Conservation (phyloP, 441 rosid species). For the Erodium trifolium region DNA sequence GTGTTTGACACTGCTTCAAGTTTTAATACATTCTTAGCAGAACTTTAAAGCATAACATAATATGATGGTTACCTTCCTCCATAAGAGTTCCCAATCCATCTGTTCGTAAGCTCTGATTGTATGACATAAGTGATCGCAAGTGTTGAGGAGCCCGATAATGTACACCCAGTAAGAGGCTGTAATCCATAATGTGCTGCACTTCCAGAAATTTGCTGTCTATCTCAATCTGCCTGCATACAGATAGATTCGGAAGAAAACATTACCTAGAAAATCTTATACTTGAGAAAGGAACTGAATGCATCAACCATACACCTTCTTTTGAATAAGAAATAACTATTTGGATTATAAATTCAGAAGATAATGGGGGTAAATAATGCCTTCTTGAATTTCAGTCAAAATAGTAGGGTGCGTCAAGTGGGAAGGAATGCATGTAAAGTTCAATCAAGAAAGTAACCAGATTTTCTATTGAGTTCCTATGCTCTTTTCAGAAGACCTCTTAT, state of each 20-base stretch:
- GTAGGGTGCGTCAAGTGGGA: too few relatives aligned
- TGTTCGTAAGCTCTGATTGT: slow-evolving; percentile 32
- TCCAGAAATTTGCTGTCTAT: slow-evolving; percentile 81
- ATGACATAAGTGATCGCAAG: slow-evolving; percentile 42
- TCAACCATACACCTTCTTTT: not conserved
- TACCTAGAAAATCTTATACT: not conserved
- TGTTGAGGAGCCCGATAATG: slow-evolving; percentile 98
- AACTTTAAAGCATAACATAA: slow-evolving; percentile 5
- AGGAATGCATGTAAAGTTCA: too few relatives aligned
- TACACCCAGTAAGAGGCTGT: slow-evolving; percentile 94
- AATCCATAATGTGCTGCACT: slow-evolving; percentile 87
- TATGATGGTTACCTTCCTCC: slow-evolving; percentile 60
- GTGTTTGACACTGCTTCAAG: too few relatives aligned
- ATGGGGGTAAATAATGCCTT: too few relatives aligned
- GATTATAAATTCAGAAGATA: too few relatives aligned
- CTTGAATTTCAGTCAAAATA: too few relatives aligned
- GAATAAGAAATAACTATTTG: too few relatives aligned
- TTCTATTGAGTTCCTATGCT: too few relatives aligned
- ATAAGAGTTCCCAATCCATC: slow-evolving; percentile 79
- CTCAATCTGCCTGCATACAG: slow-evolving; percentile 67
- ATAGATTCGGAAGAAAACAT: slow-evolving; percentile 11
- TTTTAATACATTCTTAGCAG: not conserved
- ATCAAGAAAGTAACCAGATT: too few relatives aligned
- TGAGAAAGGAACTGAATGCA: too few relatives aligned
- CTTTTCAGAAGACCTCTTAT: too few relatives aligned